Evolutionary conservation across 148 eudicot genomes (phyloP), one percentile per base, ranked within the genome.

Genomic region (Spergularia bocconei): DNA sequence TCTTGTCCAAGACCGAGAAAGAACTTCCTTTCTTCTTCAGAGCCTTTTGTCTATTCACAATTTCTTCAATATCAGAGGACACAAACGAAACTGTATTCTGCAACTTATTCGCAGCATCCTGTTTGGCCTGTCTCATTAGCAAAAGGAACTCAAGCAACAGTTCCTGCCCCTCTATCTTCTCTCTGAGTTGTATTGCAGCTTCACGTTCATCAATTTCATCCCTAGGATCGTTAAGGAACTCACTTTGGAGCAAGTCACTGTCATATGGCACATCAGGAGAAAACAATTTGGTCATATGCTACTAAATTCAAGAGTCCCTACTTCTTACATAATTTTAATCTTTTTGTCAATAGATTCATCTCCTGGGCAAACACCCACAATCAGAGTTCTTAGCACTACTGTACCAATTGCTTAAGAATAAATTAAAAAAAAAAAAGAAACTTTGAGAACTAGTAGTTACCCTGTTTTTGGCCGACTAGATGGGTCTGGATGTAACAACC

Each of bases 401-500:
- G 2, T 55, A 55, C 17, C 59, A 16, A 5, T 55, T 14, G 36
- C 1, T 29, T 29, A 29, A 29, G 36, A 29, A 29, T 29, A 29
- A 29, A 29, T 2, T 29, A 29, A 29, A 29, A 29, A 29, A 33
- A 70, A 23, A 23, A 23, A 23, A 23, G 21, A 48, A 33, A 70
- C 12, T 56, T 8, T 11, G 7, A 71, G 29, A 58, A 61, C 58
- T 44, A 69, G 67, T 67, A 56, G 41, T 78, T 83, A 91, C 99
- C 92, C 79, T 85, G 86, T 87, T 76, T 89, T 90, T 64, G 99
- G 99, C 77, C 99, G 85, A 77, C 90, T 79, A 77, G 84, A 77
- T 58, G 97, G 92, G 69, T 92, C 97, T 19, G 99, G 99, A 82
- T 95, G 99, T 82, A 92, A 82, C 79, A 92, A 84, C 99, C 99